Evolutionary conservation across 371 early-diverging fungal genomes (phyloP).

Genomic region (Basidiobolus meristosporus): DNA sequence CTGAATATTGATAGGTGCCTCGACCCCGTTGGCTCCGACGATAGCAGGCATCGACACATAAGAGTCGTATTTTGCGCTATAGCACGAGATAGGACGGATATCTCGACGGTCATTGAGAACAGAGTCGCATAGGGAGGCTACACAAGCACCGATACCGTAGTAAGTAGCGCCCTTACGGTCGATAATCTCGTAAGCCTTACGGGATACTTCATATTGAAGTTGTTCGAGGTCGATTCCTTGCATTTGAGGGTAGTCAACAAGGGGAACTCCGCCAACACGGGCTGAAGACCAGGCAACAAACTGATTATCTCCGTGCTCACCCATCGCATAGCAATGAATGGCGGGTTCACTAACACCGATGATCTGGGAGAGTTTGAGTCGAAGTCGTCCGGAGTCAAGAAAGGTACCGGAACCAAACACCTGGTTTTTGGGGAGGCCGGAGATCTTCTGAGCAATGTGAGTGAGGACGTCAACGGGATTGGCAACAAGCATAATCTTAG

Average conservation of each 20-base stretch:
- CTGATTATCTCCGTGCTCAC: too few relatives aligned
- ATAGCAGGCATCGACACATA: too few relatives aligned
- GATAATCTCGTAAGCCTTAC: conserved; percentile 74
- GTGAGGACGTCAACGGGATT: conserved; percentile 77
- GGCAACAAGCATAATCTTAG: conserved; percentile 57
- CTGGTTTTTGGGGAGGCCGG: conserved; percentile 51
- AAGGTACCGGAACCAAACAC: conserved; percentile 83
- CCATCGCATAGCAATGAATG: conserved; percentile 60
- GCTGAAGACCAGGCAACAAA: too few relatives aligned
- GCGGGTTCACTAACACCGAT: conserved; percentile 40
- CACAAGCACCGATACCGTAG: conserved; percentile 73
- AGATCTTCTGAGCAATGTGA: conserved; percentile 56
- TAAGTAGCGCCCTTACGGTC: conserved; percentile 70
- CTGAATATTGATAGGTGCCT: too few relatives aligned
- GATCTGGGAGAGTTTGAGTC: conserved; percentile 31
- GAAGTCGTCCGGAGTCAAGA: conserved; percentile 58
- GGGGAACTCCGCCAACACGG: too few relatives aligned
- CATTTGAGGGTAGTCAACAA: too few relatives aligned
- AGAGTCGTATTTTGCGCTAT: conserved; percentile 28
- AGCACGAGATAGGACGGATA: conserved; percentile 44
- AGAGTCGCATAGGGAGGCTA: conserved; percentile 40
- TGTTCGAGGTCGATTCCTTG: too few relatives aligned
- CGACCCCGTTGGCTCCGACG: too few relatives aligned
- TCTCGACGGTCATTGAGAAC: conserved; percentile 38
- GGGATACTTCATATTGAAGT: too few relatives aligned